Percentiles rank a stretch among this genome's conserved stretches.
These are phyloP conservation scores for Mycena belliarum DNA, from an alignment of 768 basidiomycete genomes.

Conservation along the genomic window DNA sequence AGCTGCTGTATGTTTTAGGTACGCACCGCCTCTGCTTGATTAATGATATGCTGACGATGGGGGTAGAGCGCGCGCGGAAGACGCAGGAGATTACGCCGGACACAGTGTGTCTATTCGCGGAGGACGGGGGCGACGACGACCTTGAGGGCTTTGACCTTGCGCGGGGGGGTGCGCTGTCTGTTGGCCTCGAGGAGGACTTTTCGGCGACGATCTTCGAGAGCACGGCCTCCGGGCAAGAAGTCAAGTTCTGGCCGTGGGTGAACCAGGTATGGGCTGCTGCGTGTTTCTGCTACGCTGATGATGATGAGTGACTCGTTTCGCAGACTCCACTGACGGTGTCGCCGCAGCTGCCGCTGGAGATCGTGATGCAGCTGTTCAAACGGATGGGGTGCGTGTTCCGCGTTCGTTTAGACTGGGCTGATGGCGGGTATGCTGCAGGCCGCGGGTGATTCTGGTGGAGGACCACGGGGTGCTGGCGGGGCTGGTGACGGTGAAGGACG, in stretches of 20 bases:
- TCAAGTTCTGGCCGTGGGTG: conserved; percentile 85
- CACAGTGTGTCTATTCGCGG: conserved; percentile 72
- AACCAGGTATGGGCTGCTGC: conserved; percentile 91
- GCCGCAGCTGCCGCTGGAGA: conserved; percentile 89
- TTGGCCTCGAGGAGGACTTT: conserved; percentile 70
- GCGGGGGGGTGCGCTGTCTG: conserved; percentile 44
- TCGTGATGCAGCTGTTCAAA: conserved; percentile 97
- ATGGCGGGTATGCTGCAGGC: conserved; percentile 46
- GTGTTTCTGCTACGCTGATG: too few relatives aligned
- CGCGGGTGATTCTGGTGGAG: conserved; percentile 94
- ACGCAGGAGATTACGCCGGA: conserved; percentile 60
- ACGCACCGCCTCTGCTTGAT: conserved; percentile 7
- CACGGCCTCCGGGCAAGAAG: conserved; percentile 53
- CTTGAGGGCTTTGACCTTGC: conserved; percentile 48
- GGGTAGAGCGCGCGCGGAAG: conserved; percentile 71
- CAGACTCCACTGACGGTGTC: conserved; percentile 95
- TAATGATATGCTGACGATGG: too few relatives aligned
- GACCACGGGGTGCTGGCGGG: conserved; percentile 81
- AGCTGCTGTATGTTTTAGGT: conserved; percentile 88
- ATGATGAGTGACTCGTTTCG: too few relatives aligned
- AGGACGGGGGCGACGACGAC: conserved; percentile 47
- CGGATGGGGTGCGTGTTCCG: conserved; percentile 82
- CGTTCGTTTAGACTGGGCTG: background rate
- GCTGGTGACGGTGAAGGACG: conserved; percentile 94
- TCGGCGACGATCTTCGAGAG: conserved; percentile 64